A percentile compares a stretch with the other conserved stretches of the same genome.
Evolutionary conservation across 1,139 yeast species (phyloP).

Genomic region (Magnusiomyces tetraspermus): DNA sequence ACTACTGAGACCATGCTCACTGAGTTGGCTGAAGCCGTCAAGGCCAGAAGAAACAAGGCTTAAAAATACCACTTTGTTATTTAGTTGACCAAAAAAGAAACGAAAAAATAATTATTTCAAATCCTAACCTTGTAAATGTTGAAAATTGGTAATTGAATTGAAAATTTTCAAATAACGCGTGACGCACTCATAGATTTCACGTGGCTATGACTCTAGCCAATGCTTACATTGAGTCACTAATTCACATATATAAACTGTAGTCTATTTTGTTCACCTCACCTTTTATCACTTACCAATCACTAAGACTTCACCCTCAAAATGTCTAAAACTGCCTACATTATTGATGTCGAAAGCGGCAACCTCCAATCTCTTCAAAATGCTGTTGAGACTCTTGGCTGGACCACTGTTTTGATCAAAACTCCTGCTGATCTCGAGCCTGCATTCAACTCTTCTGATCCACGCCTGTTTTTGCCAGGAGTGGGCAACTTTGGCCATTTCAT

Average conservation of each 20-base stretch:
- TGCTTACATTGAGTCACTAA: not conserved
- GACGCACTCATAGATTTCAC: not conserved
- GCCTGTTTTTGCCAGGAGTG: slow-evolving; percentile 69
- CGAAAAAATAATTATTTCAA: too few relatives aligned
- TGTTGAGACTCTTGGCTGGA: slow-evolving; percentile 65
- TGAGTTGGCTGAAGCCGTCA: slow-evolving; percentile 72
- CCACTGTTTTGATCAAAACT: slow-evolving; percentile 33
- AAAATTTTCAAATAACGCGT: too few relatives aligned
- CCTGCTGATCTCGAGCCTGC: slow-evolving; percentile 25
- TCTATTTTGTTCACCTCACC: not conserved
- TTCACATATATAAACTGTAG: not conserved
- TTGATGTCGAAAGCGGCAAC: slow-evolving; percentile 94
- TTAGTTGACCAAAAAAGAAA: too few relatives aligned
- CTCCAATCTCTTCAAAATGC: slow-evolving; percentile 84
- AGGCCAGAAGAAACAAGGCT: slow-evolving; percentile 75
- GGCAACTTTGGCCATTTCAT: slow-evolving; percentile 95
- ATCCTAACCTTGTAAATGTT: too few relatives aligned
- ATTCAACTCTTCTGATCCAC: slow-evolving; percentile 23
- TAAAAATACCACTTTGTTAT: too few relatives aligned
- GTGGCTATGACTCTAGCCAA: not conserved
- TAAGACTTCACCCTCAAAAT: not conserved
- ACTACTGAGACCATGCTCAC: slow-evolving; percentile 72
- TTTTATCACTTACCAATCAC: not conserved
- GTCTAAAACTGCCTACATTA: slow-evolving; percentile 48
- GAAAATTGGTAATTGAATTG: too few relatives aligned